Evolutionary conservation across 1,284 basidiomycete genomes (phyloP).

Genomic region (Schizopora paradoxa): DNA sequence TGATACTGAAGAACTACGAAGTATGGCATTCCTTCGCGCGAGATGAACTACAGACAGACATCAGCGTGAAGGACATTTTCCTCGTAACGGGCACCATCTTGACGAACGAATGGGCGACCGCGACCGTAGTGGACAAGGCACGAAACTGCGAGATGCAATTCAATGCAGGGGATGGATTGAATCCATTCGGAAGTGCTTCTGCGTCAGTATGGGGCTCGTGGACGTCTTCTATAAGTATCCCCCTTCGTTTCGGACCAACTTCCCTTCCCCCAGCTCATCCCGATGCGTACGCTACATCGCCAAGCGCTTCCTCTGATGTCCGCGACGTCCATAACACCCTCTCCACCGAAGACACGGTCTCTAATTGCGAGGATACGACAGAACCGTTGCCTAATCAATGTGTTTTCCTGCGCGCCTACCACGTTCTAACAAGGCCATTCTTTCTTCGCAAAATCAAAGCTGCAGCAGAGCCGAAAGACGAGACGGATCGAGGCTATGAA

Average conservation of each 20-base stretch:
- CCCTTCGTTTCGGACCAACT: conserved; percentile 5
- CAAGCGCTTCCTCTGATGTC: too few species aligned
- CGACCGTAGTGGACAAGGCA: neutral
- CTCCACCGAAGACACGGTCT: too few species aligned
- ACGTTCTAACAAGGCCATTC: too few species aligned
- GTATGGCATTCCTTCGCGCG: conserved; percentile 1
- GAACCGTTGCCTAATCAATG: too few species aligned
- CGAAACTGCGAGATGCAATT: neutral
- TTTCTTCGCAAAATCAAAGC: neutral
- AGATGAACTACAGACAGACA: neutral
- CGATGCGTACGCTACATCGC: too few species aligned
- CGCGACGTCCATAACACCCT: too few species aligned
- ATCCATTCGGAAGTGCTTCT: neutral
- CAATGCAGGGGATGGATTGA: neutral
- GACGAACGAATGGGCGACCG: conserved; percentile 6
- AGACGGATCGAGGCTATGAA: too few species aligned
- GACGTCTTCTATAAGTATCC: neutral
- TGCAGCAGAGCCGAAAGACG: conserved; percentile 5
- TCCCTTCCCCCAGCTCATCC: neutral
- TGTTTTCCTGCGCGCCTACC: too few species aligned
- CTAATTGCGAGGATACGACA: too few species aligned
- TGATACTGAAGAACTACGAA: neutral
- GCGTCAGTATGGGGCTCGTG: neutral
- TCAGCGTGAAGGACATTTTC: conserved; percentile 1
- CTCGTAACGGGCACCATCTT: conserved; percentile 3